phyloP scores from a whole-genome alignment of 768 basidiomycete genomes.

The Suillus cothurnatus region DNA sequence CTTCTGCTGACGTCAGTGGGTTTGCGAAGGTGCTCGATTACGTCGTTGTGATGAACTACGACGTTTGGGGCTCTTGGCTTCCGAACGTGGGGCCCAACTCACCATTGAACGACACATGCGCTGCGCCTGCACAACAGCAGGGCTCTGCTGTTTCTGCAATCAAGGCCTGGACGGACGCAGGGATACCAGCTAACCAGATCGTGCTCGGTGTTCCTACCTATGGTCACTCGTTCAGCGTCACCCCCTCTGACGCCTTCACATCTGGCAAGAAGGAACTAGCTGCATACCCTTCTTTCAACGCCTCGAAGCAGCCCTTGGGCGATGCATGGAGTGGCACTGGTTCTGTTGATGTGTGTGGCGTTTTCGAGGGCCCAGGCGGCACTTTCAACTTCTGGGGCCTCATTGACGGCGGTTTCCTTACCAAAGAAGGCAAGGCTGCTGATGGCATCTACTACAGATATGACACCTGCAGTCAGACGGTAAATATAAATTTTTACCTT shows the following conservation, averaged over 20 bases:
- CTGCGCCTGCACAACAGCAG: conserved; percentile 52
- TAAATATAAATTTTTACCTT: conserved; percentile 33
- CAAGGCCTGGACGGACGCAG: conserved; percentile 70
- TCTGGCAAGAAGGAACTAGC: conserved; percentile 39
- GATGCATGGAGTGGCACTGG: conserved; percentile 56
- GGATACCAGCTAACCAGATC: conserved; percentile 71
- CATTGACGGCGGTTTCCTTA: conserved; percentile 56
- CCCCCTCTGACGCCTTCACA: conserved; percentile 39
- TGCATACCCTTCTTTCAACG: conserved; percentile 53
- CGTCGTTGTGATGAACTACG: conserved; percentile 69
- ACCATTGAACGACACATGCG: conserved; percentile 78
- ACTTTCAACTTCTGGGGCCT: conserved; percentile 63
- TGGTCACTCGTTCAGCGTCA: conserved; percentile 69
- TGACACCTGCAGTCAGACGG: conserved; percentile 74
- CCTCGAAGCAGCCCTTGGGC: conserved; percentile 46
- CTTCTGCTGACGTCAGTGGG: conserved; percentile 66
- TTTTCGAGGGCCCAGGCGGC: conserved; percentile 48
- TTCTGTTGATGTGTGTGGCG: conserved; percentile 58
- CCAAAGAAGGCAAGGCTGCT: conserved; percentile 28
- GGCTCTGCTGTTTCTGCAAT: conserved; percentile 81
- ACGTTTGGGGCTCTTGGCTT: conserved; percentile 55
- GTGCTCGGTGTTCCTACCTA: conserved; percentile 83
- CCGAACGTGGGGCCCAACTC: conserved; percentile 74
- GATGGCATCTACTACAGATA: conserved; percentile 54
- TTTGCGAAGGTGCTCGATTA: conserved; percentile 74